Conservation (phyloP, 139 green algal species). For the Pseudopediastrum boryanum region DNA sequence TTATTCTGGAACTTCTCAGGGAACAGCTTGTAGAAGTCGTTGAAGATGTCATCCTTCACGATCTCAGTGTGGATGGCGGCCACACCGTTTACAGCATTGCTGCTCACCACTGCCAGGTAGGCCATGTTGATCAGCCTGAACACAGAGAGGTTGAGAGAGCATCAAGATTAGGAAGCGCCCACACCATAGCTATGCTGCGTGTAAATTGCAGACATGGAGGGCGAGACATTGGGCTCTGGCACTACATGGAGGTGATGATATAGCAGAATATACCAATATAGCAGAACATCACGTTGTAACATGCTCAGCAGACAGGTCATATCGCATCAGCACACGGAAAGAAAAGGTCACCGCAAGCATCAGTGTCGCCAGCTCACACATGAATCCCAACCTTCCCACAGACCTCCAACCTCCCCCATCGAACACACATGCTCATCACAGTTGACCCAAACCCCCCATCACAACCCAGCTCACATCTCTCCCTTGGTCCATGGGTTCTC, state of each 20-base stretch:
- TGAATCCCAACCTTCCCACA: no score
- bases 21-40: constrained; percentile 70
- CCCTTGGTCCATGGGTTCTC: constrained; percentile 88
- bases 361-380: neutral
- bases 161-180: neutral
- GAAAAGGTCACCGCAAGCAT: neutral
- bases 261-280: no score
- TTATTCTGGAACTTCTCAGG: constrained; percentile 50
- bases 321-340: neutral
- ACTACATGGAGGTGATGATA: no score
- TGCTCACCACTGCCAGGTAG: constrained; percentile 90
- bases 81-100: constrained; percentile 93
- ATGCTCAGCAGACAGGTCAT: no score
- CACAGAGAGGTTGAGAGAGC: neutral
- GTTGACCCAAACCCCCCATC: neutral
- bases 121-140: constrained; percentile 95
- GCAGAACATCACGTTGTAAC: no score
- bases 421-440: neutral
- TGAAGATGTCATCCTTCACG: constrained; percentile 87
- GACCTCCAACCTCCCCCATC: neutral
- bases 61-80: constrained; percentile 95
- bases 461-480: constrained; percentile 68
- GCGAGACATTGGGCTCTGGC: no score
- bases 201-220: neutral
- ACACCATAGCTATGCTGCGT: neutral